Evolutionary conservation across 176 grass and related monocot genomes (phyloP).

Genomic region (Hordeum marinum): DNA sequence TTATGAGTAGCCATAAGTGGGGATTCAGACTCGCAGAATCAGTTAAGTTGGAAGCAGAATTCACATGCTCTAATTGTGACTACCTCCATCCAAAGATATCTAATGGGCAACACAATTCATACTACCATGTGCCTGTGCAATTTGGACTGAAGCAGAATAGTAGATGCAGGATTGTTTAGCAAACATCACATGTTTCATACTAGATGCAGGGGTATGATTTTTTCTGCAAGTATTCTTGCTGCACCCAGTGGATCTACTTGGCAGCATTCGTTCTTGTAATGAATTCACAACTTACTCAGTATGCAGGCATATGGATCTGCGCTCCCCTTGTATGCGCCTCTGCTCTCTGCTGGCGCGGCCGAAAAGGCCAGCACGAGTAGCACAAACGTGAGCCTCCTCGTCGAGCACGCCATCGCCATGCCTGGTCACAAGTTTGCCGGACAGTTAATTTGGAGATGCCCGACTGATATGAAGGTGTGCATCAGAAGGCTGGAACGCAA

Average conservation of each 20-base stretch:
- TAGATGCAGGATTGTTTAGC: neutral
- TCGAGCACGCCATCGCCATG: conserved; percentile 9
- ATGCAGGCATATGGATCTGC: neutral
- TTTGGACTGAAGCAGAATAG: neutral
- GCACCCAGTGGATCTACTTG: too few relatives aligned
- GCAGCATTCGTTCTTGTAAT: neutral
- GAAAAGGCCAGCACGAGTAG: conserved; percentile 24
- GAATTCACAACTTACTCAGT: conserved; percentile 28
- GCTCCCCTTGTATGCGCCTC: neutral
- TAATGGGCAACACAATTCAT: neutral
- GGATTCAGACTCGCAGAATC: neutral
- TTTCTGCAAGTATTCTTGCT: too few relatives aligned
- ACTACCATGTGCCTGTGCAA: neutral
- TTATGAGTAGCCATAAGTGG: neutral
- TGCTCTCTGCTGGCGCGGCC: conserved; percentile 2
- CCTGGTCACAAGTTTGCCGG: conserved; percentile 12
- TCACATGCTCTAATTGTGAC: neutral
- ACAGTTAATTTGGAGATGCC: neutral
- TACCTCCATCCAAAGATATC: neutral
- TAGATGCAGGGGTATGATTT: too few relatives aligned
- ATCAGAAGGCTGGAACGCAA: neutral
- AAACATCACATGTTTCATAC: too few relatives aligned
- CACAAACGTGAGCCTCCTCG: neutral
- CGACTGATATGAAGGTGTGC: neutral
- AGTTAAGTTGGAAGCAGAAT: neutral